Evolutionary conservation across 2,329 filamentous ascomycete species (phyloP), one percentile per base, ranked within the genome.

Genomic region (Macrophomina pseudophaseolina): DNA sequence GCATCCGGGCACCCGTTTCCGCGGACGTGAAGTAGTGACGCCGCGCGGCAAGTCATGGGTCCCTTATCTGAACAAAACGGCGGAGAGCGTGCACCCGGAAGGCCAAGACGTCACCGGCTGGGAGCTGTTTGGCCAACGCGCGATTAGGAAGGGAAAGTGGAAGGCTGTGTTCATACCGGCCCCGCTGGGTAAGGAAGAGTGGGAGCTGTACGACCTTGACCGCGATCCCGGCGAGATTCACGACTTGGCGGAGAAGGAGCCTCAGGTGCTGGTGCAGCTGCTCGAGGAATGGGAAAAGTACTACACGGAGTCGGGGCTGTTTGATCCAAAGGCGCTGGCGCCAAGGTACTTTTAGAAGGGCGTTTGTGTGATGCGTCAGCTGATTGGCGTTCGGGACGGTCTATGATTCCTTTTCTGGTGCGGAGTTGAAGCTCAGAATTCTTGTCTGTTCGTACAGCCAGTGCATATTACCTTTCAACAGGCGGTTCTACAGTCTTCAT

Each of bases 181-280:
- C 12, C 69, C 69, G 9, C 54, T 32, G 38, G 67, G 69, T 2
- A 67, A 63, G 33, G 66, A 68, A 9, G 46, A 30, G 18, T 69
- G 68, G 69, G 69, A 70, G 56, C 51, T 69, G n/a, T 70, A 66
- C 51, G 48, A 70, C 35, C 7, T 70, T 5, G 59, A 52, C 12
- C 38, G 38, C 3, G 68, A 70, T 49, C 68, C 66, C 12, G 69
- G 64, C 3, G 69, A 69, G 56, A 49, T 67, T 1, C 40, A 63
- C 32, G 65, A 69, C 49, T 14, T 67, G 32, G 64, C 68, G 6
- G 62, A 66, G 40, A 49, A 53, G 33, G 65, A 68, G 63, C 60
- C 64, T 23, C 51, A 68, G 40, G 44, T 66, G 12, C 16, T 69
- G 44, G 44, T 8, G 53, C 32, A 46, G 16, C n/a, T 70, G 56